Conservation (phyloP, 2,329 filamentous ascomycete genomes). For the Lachnellula cervina region DNA sequence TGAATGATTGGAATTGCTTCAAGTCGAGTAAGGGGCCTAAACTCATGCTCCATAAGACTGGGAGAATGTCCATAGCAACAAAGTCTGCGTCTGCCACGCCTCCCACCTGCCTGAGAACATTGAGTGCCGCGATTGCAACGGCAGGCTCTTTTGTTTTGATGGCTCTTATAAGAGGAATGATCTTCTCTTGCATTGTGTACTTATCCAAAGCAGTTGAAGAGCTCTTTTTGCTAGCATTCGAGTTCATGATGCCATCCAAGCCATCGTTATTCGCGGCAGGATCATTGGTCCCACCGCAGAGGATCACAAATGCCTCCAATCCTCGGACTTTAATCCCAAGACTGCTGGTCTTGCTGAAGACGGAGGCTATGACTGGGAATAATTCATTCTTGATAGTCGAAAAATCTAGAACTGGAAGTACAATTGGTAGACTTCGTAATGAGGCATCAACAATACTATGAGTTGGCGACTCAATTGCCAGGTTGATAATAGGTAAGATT, state of each 20-base stretch:
- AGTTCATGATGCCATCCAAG: conserved; percentile 62
- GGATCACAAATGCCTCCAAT: conserved; percentile 80
- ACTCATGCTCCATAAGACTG: conserved; percentile 86
- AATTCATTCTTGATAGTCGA: conserved; percentile 96
- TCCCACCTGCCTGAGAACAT: conserved; percentile 79
- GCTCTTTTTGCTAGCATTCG: conserved; percentile 47
- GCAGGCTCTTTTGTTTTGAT: conserved; percentile 98
- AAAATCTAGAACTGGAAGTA: conserved; percentile 89
- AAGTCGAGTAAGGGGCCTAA: conserved; percentile 85
- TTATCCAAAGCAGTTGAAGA: conserved; percentile 85
- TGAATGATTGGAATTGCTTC: conserved; percentile 82
- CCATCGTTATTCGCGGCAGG: conserved; percentile 57
- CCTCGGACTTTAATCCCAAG: conserved; percentile 92
- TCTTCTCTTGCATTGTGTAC: conserved; percentile 97
- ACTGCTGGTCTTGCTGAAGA: conserved; percentile 90
- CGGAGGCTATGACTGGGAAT: conserved; percentile 83
- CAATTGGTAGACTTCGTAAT: conserved; percentile 68
- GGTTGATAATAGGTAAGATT: conserved; percentile 77
- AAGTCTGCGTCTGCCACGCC: conserved; percentile 82
- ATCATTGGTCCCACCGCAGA: conserved; percentile 72
- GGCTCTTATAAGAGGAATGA: conserved; percentile 80
- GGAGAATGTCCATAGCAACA: conserved; percentile 84
- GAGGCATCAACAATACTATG: conserved; percentile 85
- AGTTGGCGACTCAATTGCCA: conserved; percentile 82
- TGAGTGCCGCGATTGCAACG: conserved; percentile 90